Percentiles rank a stretch among this genome's conserved stretches.
phyloP scores from a whole-genome alignment of 2,329 filamentous ascomycete genomes.

The Coniochaeta sp. region DNA sequence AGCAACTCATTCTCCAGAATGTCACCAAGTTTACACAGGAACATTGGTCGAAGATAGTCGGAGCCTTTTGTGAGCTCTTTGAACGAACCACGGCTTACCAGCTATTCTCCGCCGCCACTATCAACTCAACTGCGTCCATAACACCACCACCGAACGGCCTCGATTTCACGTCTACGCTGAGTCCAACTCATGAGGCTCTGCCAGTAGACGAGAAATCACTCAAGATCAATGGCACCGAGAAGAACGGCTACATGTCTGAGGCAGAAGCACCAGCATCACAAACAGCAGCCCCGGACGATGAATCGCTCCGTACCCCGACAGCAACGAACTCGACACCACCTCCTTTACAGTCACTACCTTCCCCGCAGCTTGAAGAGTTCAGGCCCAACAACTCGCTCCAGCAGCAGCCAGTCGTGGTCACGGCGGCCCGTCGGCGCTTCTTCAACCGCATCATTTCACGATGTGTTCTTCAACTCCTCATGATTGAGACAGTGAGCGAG shows the following conservation, averaged over 20 bases:
- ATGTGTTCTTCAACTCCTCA: slow-evolving; percentile 92
- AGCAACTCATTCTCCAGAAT: slow-evolving; percentile 94
- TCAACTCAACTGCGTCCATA: slow-evolving; percentile 43
- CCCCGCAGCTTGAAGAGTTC: slow-evolving; percentile 71
- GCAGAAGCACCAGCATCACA: slow-evolving; percentile 12
- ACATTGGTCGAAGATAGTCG: slow-evolving; percentile 93
- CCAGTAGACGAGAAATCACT: slow-evolving; percentile 47
- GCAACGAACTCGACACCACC: slow-evolving; percentile 9
- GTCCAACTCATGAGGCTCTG: slow-evolving; percentile 28
- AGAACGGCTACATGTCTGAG: slow-evolving; percentile 27
- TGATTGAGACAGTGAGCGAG: slow-evolving; percentile 99
- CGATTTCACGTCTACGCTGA: slow-evolving; percentile 37
- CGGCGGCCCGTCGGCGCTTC: slow-evolving; percentile 83
- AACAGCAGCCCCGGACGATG: slow-evolving; percentile 22
- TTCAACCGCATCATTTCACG: slow-evolving; percentile 99
- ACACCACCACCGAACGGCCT: slow-evolving; percentile 46
- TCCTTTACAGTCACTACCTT: slow-evolving; percentile 23
- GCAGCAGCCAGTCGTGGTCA: slow-evolving; percentile 86
- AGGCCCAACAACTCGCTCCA: slow-evolving; percentile 68
- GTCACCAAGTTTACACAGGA: slow-evolving; percentile 80
- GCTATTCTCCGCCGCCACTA: slow-evolving; percentile 75
- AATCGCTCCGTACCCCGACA: slow-evolving; percentile 23
- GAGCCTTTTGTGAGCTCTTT: slow-evolving; percentile 92
- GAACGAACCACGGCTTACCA: slow-evolving; percentile 91
- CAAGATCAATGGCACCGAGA: slow-evolving; percentile 50